These are phyloP conservation scores for Mrakia blollopis DNA, from an alignment of 768 basidiomycete species.

Conservation along the genomic window DNA sequence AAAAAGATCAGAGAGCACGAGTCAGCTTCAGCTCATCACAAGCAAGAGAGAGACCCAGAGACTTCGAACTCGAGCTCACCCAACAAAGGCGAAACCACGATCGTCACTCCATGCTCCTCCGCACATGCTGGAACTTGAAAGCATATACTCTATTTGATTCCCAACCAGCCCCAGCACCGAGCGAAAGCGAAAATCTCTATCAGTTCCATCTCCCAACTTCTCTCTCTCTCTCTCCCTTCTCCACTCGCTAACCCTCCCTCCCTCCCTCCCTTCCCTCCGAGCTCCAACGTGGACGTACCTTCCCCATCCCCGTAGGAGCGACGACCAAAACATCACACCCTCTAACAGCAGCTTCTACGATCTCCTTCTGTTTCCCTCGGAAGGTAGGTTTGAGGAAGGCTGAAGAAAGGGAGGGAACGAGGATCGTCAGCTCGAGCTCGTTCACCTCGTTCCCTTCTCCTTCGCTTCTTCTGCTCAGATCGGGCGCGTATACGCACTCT, in stretches of 20 bases:
- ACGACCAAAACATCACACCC: slow-evolving; percentile 51
- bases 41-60: no score
- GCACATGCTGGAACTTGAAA: slow-evolving; percentile 77
- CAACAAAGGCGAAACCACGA: slow-evolving; percentile 71
- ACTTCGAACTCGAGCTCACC: slow-evolving; percentile 50
- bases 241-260: not conserved
- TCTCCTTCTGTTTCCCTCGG: slow-evolving; percentile 72
- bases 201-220: not conserved
- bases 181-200: not conserved
- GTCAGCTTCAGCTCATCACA: not conserved
- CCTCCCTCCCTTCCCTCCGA: not conserved
- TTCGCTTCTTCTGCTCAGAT: not conserved
- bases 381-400: slow-evolving; percentile 66
- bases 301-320: slow-evolving; percentile 85
- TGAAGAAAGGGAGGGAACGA: slow-evolving; percentile 38
- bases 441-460: no score
- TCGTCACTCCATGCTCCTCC: slow-evolving; percentile 63
- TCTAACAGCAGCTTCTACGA: slow-evolving; percentile 63
- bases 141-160: slow-evolving; percentile 61
- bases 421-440: not conserved
- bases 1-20: not conserved
- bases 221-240: not conserved
- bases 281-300: slow-evolving; percentile 49
- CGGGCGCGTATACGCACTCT: slow-evolving; percentile 13
- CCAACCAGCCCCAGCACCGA: not conserved